A percentile compares a stretch with the other conserved stretches of the same genome.
These are phyloP conservation scores for Wickerhamomyces sydowiorum DNA, from an alignment of 805 yeast species.

Conservation along the genomic window DNA sequence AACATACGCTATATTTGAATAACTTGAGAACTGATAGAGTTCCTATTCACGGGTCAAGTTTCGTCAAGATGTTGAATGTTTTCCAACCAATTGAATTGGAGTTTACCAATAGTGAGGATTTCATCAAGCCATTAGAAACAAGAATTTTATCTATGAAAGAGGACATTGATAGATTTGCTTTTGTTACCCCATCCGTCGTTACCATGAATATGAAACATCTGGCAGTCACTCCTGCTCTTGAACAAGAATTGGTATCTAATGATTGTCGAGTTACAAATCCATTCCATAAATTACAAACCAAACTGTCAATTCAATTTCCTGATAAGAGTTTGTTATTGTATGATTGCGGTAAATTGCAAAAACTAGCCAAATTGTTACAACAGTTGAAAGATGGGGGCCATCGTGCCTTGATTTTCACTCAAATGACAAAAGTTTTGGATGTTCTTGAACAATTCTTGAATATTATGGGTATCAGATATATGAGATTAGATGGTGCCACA, in stretches of 20 bases:
- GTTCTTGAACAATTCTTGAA: slow-evolving; percentile 89
- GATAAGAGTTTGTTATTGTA: slow-evolving; percentile 88
- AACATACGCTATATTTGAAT: slow-evolving; percentile 60
- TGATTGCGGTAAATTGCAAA: slow-evolving; percentile 96
- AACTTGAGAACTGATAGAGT: slow-evolving; percentile 52
- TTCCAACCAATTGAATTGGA: slow-evolving; percentile 23
- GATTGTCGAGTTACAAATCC: slow-evolving; percentile 34
- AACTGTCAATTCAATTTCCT: slow-evolving; percentile 90
- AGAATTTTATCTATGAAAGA: slow-evolving; percentile 38
- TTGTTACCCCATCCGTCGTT: slow-evolving; percentile 83
- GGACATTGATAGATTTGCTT: slow-evolving; percentile 68
- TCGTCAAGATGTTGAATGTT: slow-evolving; percentile 37
- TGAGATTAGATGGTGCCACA: slow-evolving; percentile 97
- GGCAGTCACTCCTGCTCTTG: slow-evolving; percentile 34
- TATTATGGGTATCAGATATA: slow-evolving; percentile 88
- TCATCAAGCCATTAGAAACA: slow-evolving; percentile 37
- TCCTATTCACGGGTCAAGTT: slow-evolving; percentile 66
- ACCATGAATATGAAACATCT: slow-evolving; percentile 62
- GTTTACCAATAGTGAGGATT: slow-evolving; percentile 17
- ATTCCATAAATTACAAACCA: slow-evolving; percentile 80
- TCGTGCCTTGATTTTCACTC: slow-evolving; percentile 92
- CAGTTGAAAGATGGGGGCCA: slow-evolving; percentile 84
- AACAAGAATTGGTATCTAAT: slow-evolving; percentile 24
- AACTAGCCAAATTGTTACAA: slow-evolving; percentile 66
- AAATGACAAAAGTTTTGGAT: slow-evolving; percentile 95